Conservation (phyloP, 2,329 filamentous ascomycete genomes). For the Colletotrichum destructivum region DNA sequence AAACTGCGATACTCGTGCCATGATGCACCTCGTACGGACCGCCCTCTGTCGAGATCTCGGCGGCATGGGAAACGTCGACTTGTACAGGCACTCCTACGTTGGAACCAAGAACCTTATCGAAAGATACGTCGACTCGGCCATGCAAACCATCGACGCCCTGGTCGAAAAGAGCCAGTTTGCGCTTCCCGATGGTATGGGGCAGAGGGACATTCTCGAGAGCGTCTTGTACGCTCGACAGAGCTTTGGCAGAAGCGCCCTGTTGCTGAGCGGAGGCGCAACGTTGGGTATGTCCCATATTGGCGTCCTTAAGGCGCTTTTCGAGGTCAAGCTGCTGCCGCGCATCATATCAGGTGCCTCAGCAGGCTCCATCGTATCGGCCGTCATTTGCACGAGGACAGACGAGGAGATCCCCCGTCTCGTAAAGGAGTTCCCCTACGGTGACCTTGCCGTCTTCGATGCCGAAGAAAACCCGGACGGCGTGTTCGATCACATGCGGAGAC, state of each 20-base stretch:
- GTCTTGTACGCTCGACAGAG: conserved; percentile 82
- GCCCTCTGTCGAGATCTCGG: conserved; percentile 85
- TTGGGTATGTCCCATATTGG: conserved; percentile 95
- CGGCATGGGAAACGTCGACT: conserved; percentile 85
- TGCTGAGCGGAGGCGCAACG: conserved; percentile 88
- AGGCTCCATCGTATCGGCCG: conserved; percentile 87
- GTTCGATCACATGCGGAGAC: conserved; percentile 77
- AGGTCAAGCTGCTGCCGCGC: conserved; percentile 81
- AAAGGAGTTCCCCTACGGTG: conserved; percentile 81
- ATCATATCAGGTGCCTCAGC: conserved; percentile 92
- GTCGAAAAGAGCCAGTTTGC: conserved; percentile 70
- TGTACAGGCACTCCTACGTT: conserved; percentile 88
- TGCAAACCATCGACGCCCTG: conserved; percentile 80
- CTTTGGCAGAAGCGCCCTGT: conserved; percentile 86
- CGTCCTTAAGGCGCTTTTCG: conserved; percentile 85
- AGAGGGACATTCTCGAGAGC: conserved; percentile 75
- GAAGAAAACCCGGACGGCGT: conserved; percentile 72
- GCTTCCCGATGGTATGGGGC: conserved; percentile 69
- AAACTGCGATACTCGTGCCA: conserved; percentile 79
- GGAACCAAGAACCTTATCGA: conserved; percentile 93
- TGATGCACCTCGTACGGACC: conserved; percentile 87
- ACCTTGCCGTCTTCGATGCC: conserved; percentile 84
- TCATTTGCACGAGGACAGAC: conserved; percentile 84
- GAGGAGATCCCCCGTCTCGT: conserved; percentile 82
- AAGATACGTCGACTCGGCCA: conserved; percentile 84